phyloP scores from a whole-genome alignment of 371 early-diverging fungal genomes.

The Zychaea mexicana region DNA sequence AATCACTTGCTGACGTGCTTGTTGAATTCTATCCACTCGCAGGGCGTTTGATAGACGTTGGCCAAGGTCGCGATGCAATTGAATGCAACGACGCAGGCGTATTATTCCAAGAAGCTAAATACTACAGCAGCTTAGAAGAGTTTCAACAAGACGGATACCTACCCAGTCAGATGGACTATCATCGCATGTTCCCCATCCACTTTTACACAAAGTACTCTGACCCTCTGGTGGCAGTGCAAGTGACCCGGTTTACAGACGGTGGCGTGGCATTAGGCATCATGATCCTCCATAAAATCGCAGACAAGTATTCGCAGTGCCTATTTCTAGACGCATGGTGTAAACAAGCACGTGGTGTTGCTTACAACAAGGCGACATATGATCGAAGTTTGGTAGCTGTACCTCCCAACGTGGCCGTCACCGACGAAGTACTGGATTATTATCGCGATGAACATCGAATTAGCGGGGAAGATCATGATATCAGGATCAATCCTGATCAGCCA shows the following conservation, averaged over 20 bases:
- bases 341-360: constrained; percentile 18
- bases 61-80: constrained; percentile 39
- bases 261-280: constrained; percentile 42
- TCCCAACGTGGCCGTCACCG: constrained; percentile 20
- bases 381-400: constrained; percentile 25
- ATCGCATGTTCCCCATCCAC: constrained; percentile 44
- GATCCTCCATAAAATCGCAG: constrained; percentile 43
- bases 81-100: constrained; percentile 37
- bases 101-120: constrained; percentile 40
- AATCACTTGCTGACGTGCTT: constrained; percentile 21
- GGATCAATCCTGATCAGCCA: constrained; percentile 28
- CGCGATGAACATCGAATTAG: constrained; percentile 31
- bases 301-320: constrained; percentile 31
- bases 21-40: constrained; percentile 40
- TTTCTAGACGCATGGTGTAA: constrained; percentile 46
- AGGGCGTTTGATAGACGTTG: constrained; percentile 37
- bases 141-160: constrained; percentile 33
- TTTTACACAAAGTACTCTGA: constrained; percentile 35
- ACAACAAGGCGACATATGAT: constrained; percentile 19
- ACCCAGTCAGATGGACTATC: constrained; percentile 41
- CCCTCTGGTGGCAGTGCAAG: constrained; percentile 35
- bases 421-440: constrained; percentile 33
- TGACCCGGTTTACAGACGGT: constrained; percentile 37
- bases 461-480: not conserved
- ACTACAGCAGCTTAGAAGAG: constrained; percentile 19